Evolutionary conservation across 345 rosid species (phyloP), one percentile per base, ranked within the genome.

Genomic region (Brassica rapa): DNA sequence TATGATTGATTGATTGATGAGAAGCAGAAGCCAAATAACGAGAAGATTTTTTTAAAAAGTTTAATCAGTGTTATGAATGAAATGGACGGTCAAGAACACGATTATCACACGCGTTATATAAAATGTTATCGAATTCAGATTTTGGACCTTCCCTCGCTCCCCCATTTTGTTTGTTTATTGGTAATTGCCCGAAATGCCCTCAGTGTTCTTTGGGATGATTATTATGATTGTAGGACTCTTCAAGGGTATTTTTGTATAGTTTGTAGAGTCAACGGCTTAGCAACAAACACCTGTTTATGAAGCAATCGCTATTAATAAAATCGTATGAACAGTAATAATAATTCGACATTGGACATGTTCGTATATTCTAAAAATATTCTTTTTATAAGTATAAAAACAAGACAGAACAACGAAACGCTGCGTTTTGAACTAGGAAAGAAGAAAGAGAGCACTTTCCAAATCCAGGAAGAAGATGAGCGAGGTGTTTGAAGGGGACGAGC

Each of bases 21-120:
- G 19, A 19, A 19, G 19, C 19, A 19, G 19, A 19, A 19, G 19
- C 19, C 19, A 19, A 19, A 19, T 19, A 19, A 19, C 19, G 19
- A 19, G 19, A 19, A 19, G 19, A 19, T 19, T 19, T 19, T 19
- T 19, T 19, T 19, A 19, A 19, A 19, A 19, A 19, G 19, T 19
- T 19, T 19, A 19, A 19, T 19, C 19, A 19, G 0, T 19, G 19
- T 19, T 19, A 0, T 19, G 19, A 19, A 12, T 41, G 56, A 46
- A 78, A 59, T 66, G 39, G 77, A 78, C 62, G 62, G 77, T 79
- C 77, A 67, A 66, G 35, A 60, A 65, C 72, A 66, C 77, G 62
- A 72, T 14, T 1, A 30, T 1, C 19, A 19, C 73, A 78, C 66
- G n/a, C 76, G 70, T 49, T 49, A 27, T 24, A 37, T 3, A 51